Evolutionary conservation across 306 rosid species (phyloP).

Genomic region (Lupinus albus): DNA sequence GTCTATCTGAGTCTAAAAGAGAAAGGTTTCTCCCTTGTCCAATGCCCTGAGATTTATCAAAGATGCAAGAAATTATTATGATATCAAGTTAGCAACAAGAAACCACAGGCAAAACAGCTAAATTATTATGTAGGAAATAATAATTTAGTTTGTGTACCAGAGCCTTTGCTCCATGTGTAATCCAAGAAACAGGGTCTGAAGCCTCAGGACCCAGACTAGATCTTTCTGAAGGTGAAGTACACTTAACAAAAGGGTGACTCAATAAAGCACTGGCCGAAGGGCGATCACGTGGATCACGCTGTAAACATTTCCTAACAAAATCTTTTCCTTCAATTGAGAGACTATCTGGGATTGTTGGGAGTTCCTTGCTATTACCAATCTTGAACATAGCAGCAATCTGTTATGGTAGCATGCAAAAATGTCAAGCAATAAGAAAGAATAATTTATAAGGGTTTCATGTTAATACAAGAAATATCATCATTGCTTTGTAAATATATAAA

Average conservation of each 20-base stretch:
- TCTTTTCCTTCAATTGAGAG: conserved; percentile 90
- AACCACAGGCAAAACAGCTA: neutral
- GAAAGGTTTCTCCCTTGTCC: conserved; percentile 66
- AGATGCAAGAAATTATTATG: conserved; percentile 36
- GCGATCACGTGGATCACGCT: conserved; percentile 86
- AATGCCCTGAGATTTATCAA: conserved; percentile 61
- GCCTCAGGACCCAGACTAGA: conserved; percentile 58
- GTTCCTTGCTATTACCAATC: conserved; percentile 97
- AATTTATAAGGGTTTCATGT: conserved; percentile 14
- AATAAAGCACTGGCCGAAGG: conserved; percentile 77
- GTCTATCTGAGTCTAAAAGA: conserved; percentile 77
- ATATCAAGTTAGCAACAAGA: conserved; percentile 29
- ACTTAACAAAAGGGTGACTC: conserved; percentile 90
- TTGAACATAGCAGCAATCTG: conserved; percentile 99
- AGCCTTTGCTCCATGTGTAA: conserved; percentile 68
- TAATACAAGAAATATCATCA: conserved; percentile 28
- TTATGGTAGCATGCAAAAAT: conserved; percentile 39
- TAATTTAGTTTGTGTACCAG: conserved; percentile 59
- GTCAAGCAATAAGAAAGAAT: conserved; percentile 40
- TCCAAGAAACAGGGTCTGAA: conserved; percentile 56
- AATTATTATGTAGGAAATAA: neutral
- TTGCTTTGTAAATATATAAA: conserved; percentile 16
- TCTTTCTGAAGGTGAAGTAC: conserved; percentile 86
- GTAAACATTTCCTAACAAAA: conserved; percentile 82
- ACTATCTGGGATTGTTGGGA: conserved; percentile 80